Base-by-base conservation (phyloP, 2,329 filamentous ascomycete species). In the Curvularia sp. region DNA sequence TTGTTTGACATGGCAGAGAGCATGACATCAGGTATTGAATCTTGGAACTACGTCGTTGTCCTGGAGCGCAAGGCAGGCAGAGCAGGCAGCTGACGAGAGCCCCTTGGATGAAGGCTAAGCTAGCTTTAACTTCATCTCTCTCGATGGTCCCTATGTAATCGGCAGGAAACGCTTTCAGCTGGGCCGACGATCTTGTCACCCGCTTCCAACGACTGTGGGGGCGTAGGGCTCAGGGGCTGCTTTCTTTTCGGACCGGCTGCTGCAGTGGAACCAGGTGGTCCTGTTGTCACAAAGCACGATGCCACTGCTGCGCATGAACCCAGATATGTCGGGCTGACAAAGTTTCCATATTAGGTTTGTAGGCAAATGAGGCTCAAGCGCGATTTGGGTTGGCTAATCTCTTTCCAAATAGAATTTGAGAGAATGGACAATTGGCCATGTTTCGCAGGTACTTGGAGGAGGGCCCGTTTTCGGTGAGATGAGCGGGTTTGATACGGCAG, bases 1-100 rank as follows among this genome's bases (percentile, higher is more conserved):
- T 74, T 74, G 53, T 72, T 74, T 10, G 72, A 70, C 71, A 74
- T 75, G 0, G 74, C 70, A 2, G 71, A 71, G 8, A 74, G 55
- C 72, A 75, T 75, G 2, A 71, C 73, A 39, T 3, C 2, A 18
- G 0, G 5, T 10, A 5, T 18, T 65, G 30, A 64, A 54, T 49
- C 20, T 24, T 47, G 8, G 15, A 1, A 22, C 4, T 30, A 15
- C 13, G 6, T 12, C 18, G 15, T 24, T 31, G 42, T 12, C 18
- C 13, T 18, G n/a, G 49, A 42, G 35, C 15, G 30, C 3, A 31
- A 28, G 26, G 10, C 7, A 64, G 67, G 49, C 58, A 74, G 71
- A 75, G 49, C 47, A 72, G 58, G 52, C 74, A 74, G 13, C 71
- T 68, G 38, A 74, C 64, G 22, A 13, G 9, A 13, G 72, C 49